Base-by-base conservation (phyloP, 345 rosid genomes). In the Linum tenue region DNA sequence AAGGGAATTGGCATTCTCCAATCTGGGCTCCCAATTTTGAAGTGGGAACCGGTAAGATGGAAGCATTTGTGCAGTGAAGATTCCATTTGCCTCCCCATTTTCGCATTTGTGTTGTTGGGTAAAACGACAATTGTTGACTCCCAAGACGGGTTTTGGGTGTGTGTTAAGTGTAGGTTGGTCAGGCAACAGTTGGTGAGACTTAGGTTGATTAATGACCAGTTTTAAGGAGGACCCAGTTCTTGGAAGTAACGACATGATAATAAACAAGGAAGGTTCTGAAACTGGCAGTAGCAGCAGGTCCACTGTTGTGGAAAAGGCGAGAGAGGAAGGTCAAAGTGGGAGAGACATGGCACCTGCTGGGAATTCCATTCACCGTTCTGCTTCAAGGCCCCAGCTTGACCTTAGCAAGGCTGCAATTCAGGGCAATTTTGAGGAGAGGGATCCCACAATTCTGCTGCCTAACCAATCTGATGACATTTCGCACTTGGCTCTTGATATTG, bases 401-500 rank as follows among this genome's bases (percentile, higher is more conserved):
- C 85, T 94, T 9, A 90, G 99, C 80, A 90, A 90, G 75, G 99
- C 99, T 73, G 95, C 89, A 64, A 95, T 95, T 74, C 91, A 88
- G 22, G 99, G 97, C 59, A 91, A 80, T 75, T 85, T 81, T 63
- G 99, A 95, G 69, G 97, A 87, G 81, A 85, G 81, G 72, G 84
- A 91, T 77, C 99, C 99, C 55, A 91, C 97, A 4, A 94, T 94
- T 77, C 76, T 94, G 55, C 73, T 94, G 79, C 99, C 99, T 70
- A 94, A 94, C 80, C 97, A 94, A 59, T 91, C 96, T 70, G 99
- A 94, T 83, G 99, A 94, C 69, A 85, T 94, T 65, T 94, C 95
- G 60, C 97, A 94, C 69, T 79, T 91, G 78, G 92, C 99, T 66
- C 85, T 91, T 75, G 99, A 94, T 68, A 94, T 94, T 64, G 99